Evolutionary conservation across 306 rosid genomes (phyloP), one percentile per base, ranked within the genome.

Genomic region (Mimosa bimucronata): DNA sequence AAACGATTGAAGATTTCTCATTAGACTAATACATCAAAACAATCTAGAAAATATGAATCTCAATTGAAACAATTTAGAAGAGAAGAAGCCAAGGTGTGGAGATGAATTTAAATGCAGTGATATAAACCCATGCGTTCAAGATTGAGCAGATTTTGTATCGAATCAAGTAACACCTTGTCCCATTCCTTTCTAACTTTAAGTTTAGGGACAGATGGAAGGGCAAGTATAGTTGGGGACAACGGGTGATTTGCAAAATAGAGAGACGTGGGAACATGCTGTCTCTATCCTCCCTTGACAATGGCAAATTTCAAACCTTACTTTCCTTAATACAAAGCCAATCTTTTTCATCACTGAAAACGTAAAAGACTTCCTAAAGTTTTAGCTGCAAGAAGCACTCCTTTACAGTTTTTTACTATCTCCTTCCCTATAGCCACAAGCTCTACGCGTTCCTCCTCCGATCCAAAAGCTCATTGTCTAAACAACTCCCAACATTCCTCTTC

Each of bases 51-150:
- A n/a, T n/a, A n/a, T n/a, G n/a, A n/a, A n/a, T n/a, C n/a, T n/a
- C n/a, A n/a, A n/a, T n/a, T n/a, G n/a, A n/a, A n/a, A n/a, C n/a
- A n/a, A n/a, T n/a, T n/a, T n/a, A n/a, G n/a, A n/a, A n/a, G n/a
- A n/a, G n/a, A n/a, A n/a, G n/a, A n/a, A n/a, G n/a, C n/a, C n/a
- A n/a, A n/a, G n/a, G n/a, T n/a, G n/a, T n/a, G n/a, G n/a, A n/a
- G n/a, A n/a, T n/a, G n/a, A n/a, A n/a, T n/a, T n/a, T n/a, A n/a
- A n/a, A n/a, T n/a, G 0, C 2, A 2, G 0, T 1, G 30, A 18
- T 71, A n/a, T 2, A 0, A 2, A 84, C 41, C 19, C 12, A n/a
- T n/a, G n/a, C n/a, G 16, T 75, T 79, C 26, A 61, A 83, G 83
- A 50, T n/a, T 46, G 44, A 0, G 12, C 8, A 45, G 41, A 23